A percentile compares a stretch with the other conserved stretches of the same genome.
phyloP scores from a whole-genome alignment of 164 flowering plant genomes.

The Vitis amurensis region DNA sequence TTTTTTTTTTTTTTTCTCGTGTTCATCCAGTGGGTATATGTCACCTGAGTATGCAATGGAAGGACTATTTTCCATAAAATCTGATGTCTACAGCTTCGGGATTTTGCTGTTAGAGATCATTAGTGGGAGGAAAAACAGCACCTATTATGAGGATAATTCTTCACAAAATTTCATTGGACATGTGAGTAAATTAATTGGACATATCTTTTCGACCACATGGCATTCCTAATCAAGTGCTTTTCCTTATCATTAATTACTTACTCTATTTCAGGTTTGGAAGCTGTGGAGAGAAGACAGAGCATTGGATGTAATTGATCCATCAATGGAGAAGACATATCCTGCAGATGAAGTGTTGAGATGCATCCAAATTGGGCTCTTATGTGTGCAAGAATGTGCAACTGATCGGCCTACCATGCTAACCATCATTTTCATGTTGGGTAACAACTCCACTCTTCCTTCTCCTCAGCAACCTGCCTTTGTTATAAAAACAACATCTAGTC shows the following conservation, averaged over 20 bases:
- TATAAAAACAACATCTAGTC: slow-evolving; percentile 19
- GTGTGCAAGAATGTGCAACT: slow-evolving; percentile 41
- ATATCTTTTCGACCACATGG: too few species aligned
- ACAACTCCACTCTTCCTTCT: slow-evolving; percentile 21
- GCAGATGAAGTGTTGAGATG: slow-evolving; percentile 29
- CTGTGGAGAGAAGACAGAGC: slow-evolving; percentile 35
- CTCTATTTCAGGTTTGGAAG: slow-evolving; percentile 34
- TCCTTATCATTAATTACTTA: too few species aligned
- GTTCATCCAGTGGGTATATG: slow-evolving; percentile 49
- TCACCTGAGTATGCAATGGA: slow-evolving; percentile 55
- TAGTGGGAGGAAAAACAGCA: slow-evolving; percentile 33
- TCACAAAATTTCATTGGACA: slow-evolving; percentile 30
- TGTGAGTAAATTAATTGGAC: slow-evolving; percentile 25
- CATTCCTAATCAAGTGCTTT: too few species aligned
- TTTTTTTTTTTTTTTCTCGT: not conserved
- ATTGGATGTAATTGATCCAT: slow-evolving; percentile 31
- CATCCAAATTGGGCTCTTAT: slow-evolving; percentile 45
- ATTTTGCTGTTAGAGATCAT: slow-evolving; percentile 46
- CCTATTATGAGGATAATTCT: slow-evolving; percentile 7
- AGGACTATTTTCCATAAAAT: slow-evolving; percentile 44
- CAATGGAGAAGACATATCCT: slow-evolving; percentile 12
- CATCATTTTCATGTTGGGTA: slow-evolving; percentile 40
- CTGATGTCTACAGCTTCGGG: slow-evolving; percentile 53
- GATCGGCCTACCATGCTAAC: slow-evolving; percentile 46
- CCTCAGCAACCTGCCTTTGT: slow-evolving; percentile 42